Conservation (phyloP, 495 filamentous ascomycete species). For the Penicillium lividum region DNA sequence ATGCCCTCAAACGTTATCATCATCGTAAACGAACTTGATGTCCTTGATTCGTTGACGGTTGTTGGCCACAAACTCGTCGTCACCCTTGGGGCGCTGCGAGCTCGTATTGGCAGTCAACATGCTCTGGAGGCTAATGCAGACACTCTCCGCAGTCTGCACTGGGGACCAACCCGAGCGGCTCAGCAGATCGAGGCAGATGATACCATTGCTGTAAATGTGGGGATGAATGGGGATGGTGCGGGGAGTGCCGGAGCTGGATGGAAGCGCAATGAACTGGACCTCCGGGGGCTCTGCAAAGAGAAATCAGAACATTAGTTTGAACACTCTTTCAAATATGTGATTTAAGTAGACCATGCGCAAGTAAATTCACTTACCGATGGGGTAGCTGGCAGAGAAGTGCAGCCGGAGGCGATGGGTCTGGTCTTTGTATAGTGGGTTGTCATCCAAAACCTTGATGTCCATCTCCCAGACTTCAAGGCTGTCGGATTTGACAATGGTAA, state of each 20-base stretch:
- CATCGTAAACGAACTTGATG: conserved; percentile 86
- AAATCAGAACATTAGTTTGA: neutral
- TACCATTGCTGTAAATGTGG: conserved; percentile 96
- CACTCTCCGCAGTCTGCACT: conserved; percentile 93
- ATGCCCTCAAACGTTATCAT: conserved; percentile 67
- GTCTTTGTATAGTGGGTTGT: conserved; percentile 83
- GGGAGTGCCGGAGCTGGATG: conserved; percentile 40
- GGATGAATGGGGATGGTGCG: conserved; percentile 92
- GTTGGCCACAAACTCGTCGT: conserved; percentile 78
- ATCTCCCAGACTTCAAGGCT: conserved; percentile 89
- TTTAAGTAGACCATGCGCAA: neutral
- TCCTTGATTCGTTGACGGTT: conserved; percentile 78
- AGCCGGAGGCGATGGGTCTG: conserved; percentile 87
- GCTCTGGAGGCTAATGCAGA: conserved; percentile 97
- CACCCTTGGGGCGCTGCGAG: conserved; percentile 82
- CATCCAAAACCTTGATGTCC: conserved; percentile 87
- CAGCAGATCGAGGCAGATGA: conserved; percentile 95
- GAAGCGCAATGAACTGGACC: conserved; percentile 75
- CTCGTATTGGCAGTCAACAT: conserved; percentile 95
- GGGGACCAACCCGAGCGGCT: conserved; percentile 88
- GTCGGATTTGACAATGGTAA: conserved; percentile 75
- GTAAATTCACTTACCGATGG: conserved; percentile 65
- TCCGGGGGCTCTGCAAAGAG: conserved; percentile 75
- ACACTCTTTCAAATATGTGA: neutral
- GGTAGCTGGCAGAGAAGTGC: conserved; percentile 78